phyloP scores from a whole-genome alignment of 2,329 filamentous ascomycete species.

The Beauveria australis region DNA sequence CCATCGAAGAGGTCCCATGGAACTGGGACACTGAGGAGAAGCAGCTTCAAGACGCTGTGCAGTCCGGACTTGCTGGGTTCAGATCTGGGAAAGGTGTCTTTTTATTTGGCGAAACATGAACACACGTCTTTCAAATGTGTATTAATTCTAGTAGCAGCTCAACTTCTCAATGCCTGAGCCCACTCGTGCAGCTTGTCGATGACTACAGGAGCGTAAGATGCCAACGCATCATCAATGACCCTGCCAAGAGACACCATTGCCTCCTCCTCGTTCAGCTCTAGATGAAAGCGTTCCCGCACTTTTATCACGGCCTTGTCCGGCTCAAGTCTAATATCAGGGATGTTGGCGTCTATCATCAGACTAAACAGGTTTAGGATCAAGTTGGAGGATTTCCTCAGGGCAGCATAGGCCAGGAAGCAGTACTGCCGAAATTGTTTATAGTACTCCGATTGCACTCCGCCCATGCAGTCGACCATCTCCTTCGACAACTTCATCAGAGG shows the following conservation, averaged over 20 bases:
- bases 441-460: conserved; percentile 69
- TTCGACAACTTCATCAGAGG: conserved; percentile 95
- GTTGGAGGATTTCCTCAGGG: conserved; percentile 80
- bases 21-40: conserved; percentile 68
- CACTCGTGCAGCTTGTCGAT: conserved; percentile 93
- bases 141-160: conserved; percentile 13
- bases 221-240: conserved; percentile 83
- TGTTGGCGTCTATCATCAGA: conserved; percentile 95
- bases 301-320: conserved; percentile 91
- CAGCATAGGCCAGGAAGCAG: conserved; percentile 89
- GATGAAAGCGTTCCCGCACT: conserved; percentile 86
- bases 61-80: conserved; percentile 76
- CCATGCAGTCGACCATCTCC: conserved; percentile 99
- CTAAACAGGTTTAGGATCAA: conserved; percentile 92
- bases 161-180: conserved; percentile 84
- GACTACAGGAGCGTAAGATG: conserved; percentile 82
- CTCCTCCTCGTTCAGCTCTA: conserved; percentile 88
- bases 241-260: conserved; percentile 81
- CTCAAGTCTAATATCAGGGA: conserved; percentile 87
- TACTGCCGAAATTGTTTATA: conserved; percentile 91
- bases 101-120: conserved; percentile 55
- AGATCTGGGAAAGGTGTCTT: conserved; percentile 86
- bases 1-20: conserved; percentile 78
- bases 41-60: conserved; percentile 63
- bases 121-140: background rate